Percentiles rank a stretch among this genome's conserved stretches.
Evolutionary conservation across 129 eudicot genomes (phyloP).

Genomic region (Chrysanthemum lavandulifolium): DNA sequence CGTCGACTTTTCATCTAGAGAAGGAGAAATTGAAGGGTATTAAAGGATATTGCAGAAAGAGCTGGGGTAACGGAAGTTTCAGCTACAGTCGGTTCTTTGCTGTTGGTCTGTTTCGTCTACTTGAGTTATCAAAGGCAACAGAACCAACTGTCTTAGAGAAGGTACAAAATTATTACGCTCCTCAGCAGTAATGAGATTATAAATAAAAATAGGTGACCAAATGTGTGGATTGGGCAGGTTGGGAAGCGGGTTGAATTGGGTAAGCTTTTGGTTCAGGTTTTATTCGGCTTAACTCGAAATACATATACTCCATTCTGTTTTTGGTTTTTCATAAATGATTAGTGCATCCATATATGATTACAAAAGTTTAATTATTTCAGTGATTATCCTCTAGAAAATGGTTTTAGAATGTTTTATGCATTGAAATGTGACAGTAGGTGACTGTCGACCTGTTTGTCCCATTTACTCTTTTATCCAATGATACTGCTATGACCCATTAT

Average conservation of each 20-base stretch:
- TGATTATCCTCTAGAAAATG: neutral
- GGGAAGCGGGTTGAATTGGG: neutral
- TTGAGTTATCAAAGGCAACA: constrained; percentile 80
- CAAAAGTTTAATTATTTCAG: too few species aligned
- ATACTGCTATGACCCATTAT: too few species aligned
- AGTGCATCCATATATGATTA: too few species aligned
- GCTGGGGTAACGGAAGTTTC: constrained; percentile 74
- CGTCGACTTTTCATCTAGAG: constrained; percentile 76
- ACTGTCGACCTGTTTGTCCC: neutral
- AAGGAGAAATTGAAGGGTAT: constrained; percentile 68
- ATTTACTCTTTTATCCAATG: neutral
- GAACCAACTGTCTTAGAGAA: constrained; percentile 84
- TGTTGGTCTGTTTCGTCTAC: constrained; percentile 92
- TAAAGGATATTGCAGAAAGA: constrained; percentile 91
- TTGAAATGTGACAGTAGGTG: neutral
- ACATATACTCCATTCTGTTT: too few species aligned
- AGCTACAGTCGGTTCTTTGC: constrained; percentile 98
- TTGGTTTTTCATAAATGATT: too few species aligned
- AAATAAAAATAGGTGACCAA: neutral
- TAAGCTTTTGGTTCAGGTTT: neutral
- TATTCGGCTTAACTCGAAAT: too few species aligned
- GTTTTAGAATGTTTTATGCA: neutral
- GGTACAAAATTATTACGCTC: constrained; percentile 35
- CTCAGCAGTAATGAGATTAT: neutral
- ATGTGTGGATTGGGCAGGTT: too few species aligned